Conservation (phyloP, 169 alveolate genomes). For the Cryptosporidium baileyi region DNA sequence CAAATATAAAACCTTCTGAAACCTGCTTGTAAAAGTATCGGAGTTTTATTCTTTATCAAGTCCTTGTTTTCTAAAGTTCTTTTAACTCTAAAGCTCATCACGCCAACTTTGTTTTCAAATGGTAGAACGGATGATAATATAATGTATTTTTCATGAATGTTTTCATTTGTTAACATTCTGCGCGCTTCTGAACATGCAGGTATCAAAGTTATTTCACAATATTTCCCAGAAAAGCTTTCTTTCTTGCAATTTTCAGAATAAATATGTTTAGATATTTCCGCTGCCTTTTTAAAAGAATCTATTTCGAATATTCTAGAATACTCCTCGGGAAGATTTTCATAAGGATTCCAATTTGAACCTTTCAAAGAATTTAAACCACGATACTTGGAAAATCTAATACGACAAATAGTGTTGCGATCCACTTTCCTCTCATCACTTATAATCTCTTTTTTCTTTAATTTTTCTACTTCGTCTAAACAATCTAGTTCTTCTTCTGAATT, state of each 20-base stretch:
- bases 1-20: slow-evolving; percentile 83
- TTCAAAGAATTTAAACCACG: slow-evolving; percentile 83
- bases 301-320: slow-evolving; percentile 82
- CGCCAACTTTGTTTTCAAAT: slow-evolving; percentile 86
- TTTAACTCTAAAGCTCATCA: slow-evolving; percentile 82
- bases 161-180: neutral
- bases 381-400: slow-evolving; percentile 80
- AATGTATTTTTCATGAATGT: slow-evolving; percentile 68
- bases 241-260: slow-evolving; percentile 12
- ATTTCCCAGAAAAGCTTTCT: slow-evolving; percentile 6
- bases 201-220: slow-evolving; percentile 3
- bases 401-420: slow-evolving; percentile 1
- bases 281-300: slow-evolving; percentile 75
- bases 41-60: slow-evolving; percentile 78
- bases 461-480: slow-evolving; percentile 49
- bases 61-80: slow-evolving; percentile 76
- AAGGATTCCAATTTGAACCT: slow-evolving; percentile 86
- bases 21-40: slow-evolving; percentile 82
- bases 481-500: slow-evolving; percentile 80
- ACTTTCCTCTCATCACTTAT: slow-evolving; percentile 25
- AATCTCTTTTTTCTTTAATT: neutral
- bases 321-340: slow-evolving; percentile 84
- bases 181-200: slow-evolving; percentile 19
- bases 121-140: slow-evolving; percentile 84
- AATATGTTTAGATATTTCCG: slow-evolving; percentile 55